A percentile compares a stretch with the other conserved stretches of the same genome.
Evolutionary conservation across 257 asterid species (phyloP).

Genomic region (Ehretia macrophylla): DNA sequence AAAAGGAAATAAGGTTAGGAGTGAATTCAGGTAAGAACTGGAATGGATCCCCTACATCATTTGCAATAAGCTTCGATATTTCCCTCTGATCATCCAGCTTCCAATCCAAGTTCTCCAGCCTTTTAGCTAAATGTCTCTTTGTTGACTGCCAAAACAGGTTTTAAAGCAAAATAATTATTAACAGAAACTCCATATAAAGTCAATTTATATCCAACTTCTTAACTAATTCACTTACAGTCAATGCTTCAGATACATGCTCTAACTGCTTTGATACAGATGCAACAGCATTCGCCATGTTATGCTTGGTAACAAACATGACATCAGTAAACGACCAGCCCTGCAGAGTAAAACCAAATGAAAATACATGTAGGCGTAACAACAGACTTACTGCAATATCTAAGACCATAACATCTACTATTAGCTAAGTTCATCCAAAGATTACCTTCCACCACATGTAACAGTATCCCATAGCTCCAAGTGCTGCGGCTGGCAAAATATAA

Average conservation of each 20-base stretch:
- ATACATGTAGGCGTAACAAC: background rate
- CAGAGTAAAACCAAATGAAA: slow-evolving; percentile 6
- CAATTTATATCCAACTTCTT: slow-evolving; percentile 6
- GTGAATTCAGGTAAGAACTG: background rate
- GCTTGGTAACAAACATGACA: slow-evolving; percentile 73
- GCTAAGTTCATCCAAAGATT: slow-evolving; percentile 15
- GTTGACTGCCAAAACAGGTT: slow-evolving; percentile 43
- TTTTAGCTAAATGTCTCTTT: slow-evolving; percentile 65
- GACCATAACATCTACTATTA: background rate
- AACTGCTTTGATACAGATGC: slow-evolving; percentile 74
- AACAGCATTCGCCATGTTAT: slow-evolving; percentile 81
- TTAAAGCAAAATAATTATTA: slow-evolving; percentile 12
- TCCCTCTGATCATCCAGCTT: slow-evolving; percentile 75
- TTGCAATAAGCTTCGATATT: slow-evolving; percentile 46
- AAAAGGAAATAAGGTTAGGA: too few relatives aligned
- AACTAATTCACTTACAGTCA: slow-evolving; percentile 44
- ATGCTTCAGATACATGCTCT: slow-evolving; percentile 65
- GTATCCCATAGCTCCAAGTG: slow-evolving; percentile 78
- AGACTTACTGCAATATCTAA: background rate
- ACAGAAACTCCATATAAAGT: background rate
- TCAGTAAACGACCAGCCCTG: slow-evolving; percentile 79
- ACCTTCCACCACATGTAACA: slow-evolving; percentile 94
- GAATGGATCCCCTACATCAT: slow-evolving; percentile 45
- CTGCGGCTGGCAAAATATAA: slow-evolving; percentile 76
- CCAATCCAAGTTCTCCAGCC: slow-evolving; percentile 70